phyloP scores from a whole-genome alignment of 2,329 filamentous ascomycete species.

The Fusarium acutatum region DNA sequence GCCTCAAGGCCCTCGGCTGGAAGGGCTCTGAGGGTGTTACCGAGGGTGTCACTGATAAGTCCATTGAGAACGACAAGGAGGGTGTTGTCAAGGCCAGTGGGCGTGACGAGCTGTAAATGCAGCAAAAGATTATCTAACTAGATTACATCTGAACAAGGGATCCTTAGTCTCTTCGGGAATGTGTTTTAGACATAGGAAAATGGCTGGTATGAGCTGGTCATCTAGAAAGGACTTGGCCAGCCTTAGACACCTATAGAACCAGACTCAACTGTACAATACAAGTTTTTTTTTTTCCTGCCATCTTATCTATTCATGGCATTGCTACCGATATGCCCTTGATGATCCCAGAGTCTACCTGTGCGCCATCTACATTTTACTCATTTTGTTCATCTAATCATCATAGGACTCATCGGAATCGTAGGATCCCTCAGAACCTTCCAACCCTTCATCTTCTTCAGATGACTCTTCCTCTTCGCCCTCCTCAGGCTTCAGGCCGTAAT shows the following conservation, averaged over 20 bases:
- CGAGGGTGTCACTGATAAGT: conserved; percentile 48
- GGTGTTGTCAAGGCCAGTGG: conserved; percentile 74
- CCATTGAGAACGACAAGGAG: conserved; percentile 46
- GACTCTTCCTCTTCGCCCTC: conserved; percentile 65
- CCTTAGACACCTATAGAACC: conserved; percentile 23
- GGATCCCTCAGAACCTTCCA: conserved; percentile 43
- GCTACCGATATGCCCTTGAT: conserved; percentile 28
- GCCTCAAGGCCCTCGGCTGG: conserved; percentile 91
- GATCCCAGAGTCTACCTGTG: conserved; percentile 20
- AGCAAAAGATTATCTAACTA: not conserved
- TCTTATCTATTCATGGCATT: conserved; percentile 30
- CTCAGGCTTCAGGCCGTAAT: conserved; percentile 81
- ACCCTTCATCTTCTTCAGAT: conserved; percentile 55
- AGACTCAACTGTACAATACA: conserved; percentile 35
- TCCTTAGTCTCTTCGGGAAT: not conserved
- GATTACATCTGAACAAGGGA: not conserved
- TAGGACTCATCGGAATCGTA: conserved; percentile 42
- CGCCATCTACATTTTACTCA: not conserved
- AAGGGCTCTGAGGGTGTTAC: conserved; percentile 65
- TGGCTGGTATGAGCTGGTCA: conserved; percentile 1
- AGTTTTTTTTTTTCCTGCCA: conserved; percentile 21
- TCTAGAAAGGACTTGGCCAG: conserved; percentile 13
- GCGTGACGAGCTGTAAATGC: conserved; percentile 72
- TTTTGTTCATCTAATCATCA: conserved; percentile 35
- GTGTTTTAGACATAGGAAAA: conserved; percentile 5